Evolutionary conservation across 2,329 filamentous ascomycete genomes (phyloP).

Genomic region (Tolypocladium ovalisporum): DNA sequence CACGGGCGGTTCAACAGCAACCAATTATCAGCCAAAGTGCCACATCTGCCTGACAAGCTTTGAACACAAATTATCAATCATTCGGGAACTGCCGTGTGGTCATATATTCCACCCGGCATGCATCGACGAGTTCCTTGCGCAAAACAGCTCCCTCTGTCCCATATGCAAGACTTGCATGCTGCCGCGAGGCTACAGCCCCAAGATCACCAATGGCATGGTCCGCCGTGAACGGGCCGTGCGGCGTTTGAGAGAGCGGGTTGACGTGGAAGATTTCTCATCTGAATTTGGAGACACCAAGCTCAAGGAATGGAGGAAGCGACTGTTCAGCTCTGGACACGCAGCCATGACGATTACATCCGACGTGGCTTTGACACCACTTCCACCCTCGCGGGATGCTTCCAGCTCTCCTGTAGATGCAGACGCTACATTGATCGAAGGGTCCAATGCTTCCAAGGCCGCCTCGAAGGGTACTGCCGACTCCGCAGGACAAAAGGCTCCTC

Average conservation of each 20-base stretch:
- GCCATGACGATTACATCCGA: slow-evolving; percentile 5
- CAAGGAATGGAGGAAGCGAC: slow-evolving; percentile 22
- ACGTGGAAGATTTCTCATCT: slow-evolving; percentile 26
- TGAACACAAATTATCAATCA: slow-evolving; percentile 54
- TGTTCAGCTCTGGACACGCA: slow-evolving; percentile 18
- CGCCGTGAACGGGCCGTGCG: slow-evolving; percentile 64
- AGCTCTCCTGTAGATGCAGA: slow-evolving; percentile 1
- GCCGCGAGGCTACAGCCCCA: slow-evolving; percentile 54
- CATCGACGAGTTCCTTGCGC: slow-evolving; percentile 72
- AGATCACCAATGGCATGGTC: slow-evolving; percentile 78
- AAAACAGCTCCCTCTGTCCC: slow-evolving; percentile 78
- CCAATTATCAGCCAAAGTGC: slow-evolving; percentile 68
- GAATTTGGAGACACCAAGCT: slow-evolving; percentile 22
- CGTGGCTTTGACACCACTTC: slow-evolving; percentile 16
- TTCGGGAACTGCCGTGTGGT: slow-evolving; percentile 77
- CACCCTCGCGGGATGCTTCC: background rate
- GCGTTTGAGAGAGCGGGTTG: slow-evolving; percentile 43
- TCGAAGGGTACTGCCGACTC: background rate
- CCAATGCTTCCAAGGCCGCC: background rate
- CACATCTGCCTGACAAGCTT: slow-evolving; percentile 87
- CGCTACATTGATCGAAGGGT: background rate
- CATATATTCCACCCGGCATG: slow-evolving; percentile 93
- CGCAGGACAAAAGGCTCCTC: slow-evolving; percentile 1
- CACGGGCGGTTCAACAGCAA: slow-evolving; percentile 27
- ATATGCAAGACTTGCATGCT: slow-evolving; percentile 80